Percentiles rank a stretch among this genome's conserved stretches.
These are phyloP conservation scores for Moesziomyces sp. DNA, from an alignment of 1,284 basidiomycete genomes.

Conservation along the genomic window DNA sequence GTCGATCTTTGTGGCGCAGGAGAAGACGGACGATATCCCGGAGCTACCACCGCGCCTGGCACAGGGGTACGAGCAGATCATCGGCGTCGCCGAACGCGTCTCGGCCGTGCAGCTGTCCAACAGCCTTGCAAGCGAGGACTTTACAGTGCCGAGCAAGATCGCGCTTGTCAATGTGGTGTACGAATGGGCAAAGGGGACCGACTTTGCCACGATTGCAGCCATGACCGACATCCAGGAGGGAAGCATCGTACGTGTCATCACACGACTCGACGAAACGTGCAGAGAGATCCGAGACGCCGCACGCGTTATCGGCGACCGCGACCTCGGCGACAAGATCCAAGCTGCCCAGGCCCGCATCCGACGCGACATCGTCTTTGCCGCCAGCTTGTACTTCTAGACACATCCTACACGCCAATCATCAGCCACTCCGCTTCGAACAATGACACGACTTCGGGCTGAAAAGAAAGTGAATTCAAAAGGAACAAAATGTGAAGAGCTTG, in stretches of 20 bases:
- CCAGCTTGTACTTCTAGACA: constrained; percentile 60
- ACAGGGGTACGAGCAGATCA: constrained; percentile 80
- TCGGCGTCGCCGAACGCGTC: constrained; percentile 84
- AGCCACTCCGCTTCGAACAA: not conserved
- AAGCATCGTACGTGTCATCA: constrained; percentile 95
- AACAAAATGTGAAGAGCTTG: too few species aligned
- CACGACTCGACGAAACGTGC: constrained; percentile 94
- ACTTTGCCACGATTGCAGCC: constrained; percentile 91
- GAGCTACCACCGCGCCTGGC: constrained; percentile 79
- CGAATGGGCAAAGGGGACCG: constrained; percentile 98
- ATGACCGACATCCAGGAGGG: constrained; percentile 97
- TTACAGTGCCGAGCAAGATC: constrained; percentile 42
- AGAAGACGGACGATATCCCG: constrained; percentile 91
- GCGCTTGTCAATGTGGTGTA: constrained; percentile 95
- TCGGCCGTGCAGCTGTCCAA: constrained; percentile 80
- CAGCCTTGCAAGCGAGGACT: constrained; percentile 70
- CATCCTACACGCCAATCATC: not conserved
- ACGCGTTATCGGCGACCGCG: constrained; percentile 94
- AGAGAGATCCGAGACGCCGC: constrained; percentile 96
- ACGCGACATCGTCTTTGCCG: constrained; percentile 66
- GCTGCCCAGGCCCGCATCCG: constrained; percentile 86
- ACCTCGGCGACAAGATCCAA: constrained; percentile 97
- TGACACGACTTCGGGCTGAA: not conserved
- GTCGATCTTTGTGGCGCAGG: constrained; percentile 96
- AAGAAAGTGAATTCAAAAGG: not conserved